Percentiles rank a stretch among this genome's conserved stretches.
Evolutionary conservation across 768 basidiomycete genomes (phyloP).

Genomic region (Panaeolus cyanescens): DNA sequence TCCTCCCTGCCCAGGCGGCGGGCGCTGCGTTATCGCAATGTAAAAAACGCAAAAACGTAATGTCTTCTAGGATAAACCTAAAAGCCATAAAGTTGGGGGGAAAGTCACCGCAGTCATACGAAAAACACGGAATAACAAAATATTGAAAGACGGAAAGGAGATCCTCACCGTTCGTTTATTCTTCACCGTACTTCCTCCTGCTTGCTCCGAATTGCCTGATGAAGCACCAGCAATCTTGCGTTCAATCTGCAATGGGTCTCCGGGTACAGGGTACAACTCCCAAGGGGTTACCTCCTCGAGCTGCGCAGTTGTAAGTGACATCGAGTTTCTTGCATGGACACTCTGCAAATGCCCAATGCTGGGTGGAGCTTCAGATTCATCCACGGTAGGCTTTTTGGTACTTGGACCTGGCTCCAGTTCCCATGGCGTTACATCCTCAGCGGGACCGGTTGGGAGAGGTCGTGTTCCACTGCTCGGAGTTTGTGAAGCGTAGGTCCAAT

Average conservation of each 20-base stretch:
- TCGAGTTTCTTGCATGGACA: neutral
- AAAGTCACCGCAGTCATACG: too few species aligned
- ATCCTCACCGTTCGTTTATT: conserved; percentile 4
- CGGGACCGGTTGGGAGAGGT: conserved; percentile 12
- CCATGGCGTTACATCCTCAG: conserved; percentile 33
- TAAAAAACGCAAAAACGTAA: neutral
- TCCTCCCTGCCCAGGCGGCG: too few species aligned
- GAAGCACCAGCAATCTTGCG: neutral
- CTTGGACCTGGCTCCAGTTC: conserved; percentile 25
- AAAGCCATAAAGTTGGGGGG: too few species aligned
- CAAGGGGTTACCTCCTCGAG: conserved; percentile 35
- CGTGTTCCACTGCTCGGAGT: neutral
- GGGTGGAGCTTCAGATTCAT: neutral
- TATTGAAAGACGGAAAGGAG: neutral
- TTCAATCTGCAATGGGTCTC: neutral
- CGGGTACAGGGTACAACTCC: conserved; percentile 33
- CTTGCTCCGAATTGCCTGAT: neutral
- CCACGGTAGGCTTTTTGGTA: neutral
- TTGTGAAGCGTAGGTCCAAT: neutral
- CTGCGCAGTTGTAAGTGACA: conserved; percentile 23
- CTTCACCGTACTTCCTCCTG: neutral
- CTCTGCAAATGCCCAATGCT: neutral
- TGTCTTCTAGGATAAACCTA: neutral
- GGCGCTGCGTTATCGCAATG: too few species aligned
- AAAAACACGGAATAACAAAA: neutral